These are phyloP conservation scores for Colletotrichum sp. DNA, from an alignment of 2,329 filamentous ascomycete species.

Conservation along the genomic window DNA sequence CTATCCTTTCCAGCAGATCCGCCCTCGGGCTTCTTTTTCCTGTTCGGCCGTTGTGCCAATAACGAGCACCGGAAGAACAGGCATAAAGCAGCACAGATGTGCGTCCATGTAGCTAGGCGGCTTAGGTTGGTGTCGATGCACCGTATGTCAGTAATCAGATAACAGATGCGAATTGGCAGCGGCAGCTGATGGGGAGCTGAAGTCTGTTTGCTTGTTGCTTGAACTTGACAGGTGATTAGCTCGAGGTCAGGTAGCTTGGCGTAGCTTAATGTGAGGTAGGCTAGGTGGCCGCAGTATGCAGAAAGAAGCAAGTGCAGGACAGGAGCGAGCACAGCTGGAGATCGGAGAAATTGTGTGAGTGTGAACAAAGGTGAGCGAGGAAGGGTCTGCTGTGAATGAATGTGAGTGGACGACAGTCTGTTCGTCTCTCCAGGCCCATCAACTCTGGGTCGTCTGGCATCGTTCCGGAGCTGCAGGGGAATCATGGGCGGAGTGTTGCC, in stretches of 20 bases:
- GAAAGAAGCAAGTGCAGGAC: background rate
- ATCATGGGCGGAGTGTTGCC: conserved; percentile 14
- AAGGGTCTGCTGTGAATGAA: background rate
- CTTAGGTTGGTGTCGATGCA: background rate
- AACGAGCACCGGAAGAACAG: background rate
- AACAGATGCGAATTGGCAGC: background rate
- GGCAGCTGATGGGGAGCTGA: background rate
- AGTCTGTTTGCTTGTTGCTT: background rate
- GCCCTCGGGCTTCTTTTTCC: conserved; percentile 19
- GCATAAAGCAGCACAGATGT: conserved; percentile 17
- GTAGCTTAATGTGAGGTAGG: background rate
- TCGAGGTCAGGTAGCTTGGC: background rate
- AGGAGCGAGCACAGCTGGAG: background rate
- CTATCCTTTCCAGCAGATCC: conserved; percentile 25
- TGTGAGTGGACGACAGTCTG: conserved; percentile 4
- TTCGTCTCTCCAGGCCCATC: background rate
- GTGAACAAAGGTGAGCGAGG: background rate
- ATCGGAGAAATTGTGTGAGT: background rate
- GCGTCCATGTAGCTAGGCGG: background rate
- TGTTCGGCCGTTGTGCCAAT: conserved; percentile 4
- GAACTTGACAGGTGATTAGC: background rate
- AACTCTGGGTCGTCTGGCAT: background rate
- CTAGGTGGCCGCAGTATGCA: background rate
- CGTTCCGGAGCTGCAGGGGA: conserved; percentile 14
- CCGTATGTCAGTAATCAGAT: conserved; percentile 5